These are phyloP conservation scores for Quercus ilex DNA, from an alignment of 306 rosid species.

Conservation along the genomic window DNA sequence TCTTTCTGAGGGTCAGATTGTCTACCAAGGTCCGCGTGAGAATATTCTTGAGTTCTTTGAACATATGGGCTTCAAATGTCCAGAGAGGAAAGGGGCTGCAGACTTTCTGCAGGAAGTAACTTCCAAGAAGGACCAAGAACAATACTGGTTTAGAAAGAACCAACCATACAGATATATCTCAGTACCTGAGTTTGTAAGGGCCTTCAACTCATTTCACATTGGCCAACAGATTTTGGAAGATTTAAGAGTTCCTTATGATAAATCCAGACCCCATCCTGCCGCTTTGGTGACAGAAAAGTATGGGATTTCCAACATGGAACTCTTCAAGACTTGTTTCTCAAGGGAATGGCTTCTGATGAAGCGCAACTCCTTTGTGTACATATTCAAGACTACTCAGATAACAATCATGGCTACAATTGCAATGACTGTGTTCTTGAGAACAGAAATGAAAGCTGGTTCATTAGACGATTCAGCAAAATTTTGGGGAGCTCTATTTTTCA, in stretches of 20 bases:
- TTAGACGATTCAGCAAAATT: conserved; percentile 47
- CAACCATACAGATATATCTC: conserved; percentile 54
- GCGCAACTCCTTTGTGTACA: conserved; percentile 47
- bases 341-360: conserved; percentile 77
- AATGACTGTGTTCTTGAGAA: conserved; percentile 63
- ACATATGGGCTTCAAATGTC: conserved; percentile 56
- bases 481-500: conserved; percentile 69
- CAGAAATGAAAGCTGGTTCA: conserved; percentile 54
- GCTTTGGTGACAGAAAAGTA: conserved; percentile 68
- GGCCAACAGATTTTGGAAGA: conserved; percentile 53
- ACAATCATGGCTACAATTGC: conserved; percentile 47
- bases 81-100: conserved; percentile 76
- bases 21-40: conserved; percentile 74
- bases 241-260: conserved; percentile 57
- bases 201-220: conserved; percentile 36
- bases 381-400: conserved; percentile 59
- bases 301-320: conserved; percentile 63
- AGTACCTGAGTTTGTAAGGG: conserved; percentile 46
- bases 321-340: conserved; percentile 71
- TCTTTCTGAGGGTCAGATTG: conserved; percentile 71
- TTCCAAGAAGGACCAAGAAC: conserved; percentile 81
- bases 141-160: conserved; percentile 55
- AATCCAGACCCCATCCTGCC: conserved; percentile 48
- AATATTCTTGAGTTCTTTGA: conserved; percentile 63
- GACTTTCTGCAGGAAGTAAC: conserved; percentile 89